Percentiles rank a stretch among this genome's conserved stretches.
These are phyloP conservation scores for Microbotryum silenes-acaulis DNA, from an alignment of 1,284 basidiomycete species.

Conservation along the genomic window DNA sequence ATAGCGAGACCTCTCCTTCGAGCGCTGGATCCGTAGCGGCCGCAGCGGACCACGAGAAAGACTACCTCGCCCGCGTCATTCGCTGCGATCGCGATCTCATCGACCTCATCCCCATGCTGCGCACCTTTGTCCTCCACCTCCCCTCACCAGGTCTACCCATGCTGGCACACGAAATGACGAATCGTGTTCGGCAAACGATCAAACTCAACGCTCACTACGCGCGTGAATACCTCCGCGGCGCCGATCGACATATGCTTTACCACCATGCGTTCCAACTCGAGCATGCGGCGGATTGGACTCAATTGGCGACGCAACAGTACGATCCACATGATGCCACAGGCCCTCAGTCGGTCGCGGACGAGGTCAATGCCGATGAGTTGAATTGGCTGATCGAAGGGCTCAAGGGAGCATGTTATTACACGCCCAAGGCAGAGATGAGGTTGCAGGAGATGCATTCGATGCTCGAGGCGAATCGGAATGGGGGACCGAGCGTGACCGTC, in stretches of 20 bases:
- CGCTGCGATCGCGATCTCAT: conserved; percentile 12
- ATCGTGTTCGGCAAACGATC: too few species aligned
- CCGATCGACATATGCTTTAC: conserved; percentile 7
- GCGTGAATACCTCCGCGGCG: not conserved
- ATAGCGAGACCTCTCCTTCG: too few species aligned
- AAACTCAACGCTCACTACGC: too few species aligned
- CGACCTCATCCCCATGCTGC: conserved; percentile 2
- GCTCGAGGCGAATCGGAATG: too few species aligned
- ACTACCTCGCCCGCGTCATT: conserved; percentile 8
- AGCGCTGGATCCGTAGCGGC: too few species aligned
- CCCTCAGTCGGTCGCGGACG: not conserved
- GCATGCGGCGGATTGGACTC: conserved; percentile 15
- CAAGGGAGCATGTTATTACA: conserved; percentile 19
- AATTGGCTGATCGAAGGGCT: conserved; percentile 21
- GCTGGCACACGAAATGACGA: too few species aligned
- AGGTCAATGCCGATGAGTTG: conserved; percentile 9
- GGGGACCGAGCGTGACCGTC: too few species aligned
- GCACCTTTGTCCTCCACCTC: not conserved
- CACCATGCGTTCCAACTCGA: conserved; percentile 19
- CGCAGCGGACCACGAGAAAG: conserved; percentile 2
- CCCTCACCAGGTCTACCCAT: too few species aligned
- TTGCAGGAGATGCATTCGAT: too few species aligned
- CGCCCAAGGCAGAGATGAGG: not conserved
- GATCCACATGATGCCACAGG: conserved; percentile 4
- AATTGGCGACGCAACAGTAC: conserved; percentile 11